Percentiles rank a stretch among this genome's conserved stretches.
Conservation (phyloP, 192 early-diverging fungal genomes). For the Coemansia javaensis region DNA sequence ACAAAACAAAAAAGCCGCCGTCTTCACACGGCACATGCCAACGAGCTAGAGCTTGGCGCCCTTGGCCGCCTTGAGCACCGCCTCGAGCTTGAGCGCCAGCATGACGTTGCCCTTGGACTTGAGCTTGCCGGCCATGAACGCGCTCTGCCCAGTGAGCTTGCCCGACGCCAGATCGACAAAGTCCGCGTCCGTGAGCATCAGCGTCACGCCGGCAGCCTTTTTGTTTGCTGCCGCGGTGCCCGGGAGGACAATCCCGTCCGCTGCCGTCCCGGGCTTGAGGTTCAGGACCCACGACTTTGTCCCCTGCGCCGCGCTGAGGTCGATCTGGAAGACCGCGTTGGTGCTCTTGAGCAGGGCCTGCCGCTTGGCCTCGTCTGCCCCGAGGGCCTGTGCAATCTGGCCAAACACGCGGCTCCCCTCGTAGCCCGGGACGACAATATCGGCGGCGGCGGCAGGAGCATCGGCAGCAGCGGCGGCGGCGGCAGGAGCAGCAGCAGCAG, state of each 20-base stretch:
- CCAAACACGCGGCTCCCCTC: slow-evolving; percentile 71
- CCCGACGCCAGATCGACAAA: slow-evolving; percentile 82
- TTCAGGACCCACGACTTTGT: slow-evolving; percentile 78
- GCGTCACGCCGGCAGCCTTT: slow-evolving; percentile 67
- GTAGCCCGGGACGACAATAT: slow-evolving; percentile 65
- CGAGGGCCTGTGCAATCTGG: slow-evolving; percentile 57
- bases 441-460: slow-evolving; percentile 16
- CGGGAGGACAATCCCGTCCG: slow-evolving; percentile 55
- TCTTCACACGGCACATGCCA: too few species aligned
- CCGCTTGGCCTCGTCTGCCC: slow-evolving; percentile 57
- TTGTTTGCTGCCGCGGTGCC: slow-evolving; percentile 53
- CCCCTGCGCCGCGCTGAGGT: slow-evolving; percentile 68
- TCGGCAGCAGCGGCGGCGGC: slow-evolving; percentile 13
- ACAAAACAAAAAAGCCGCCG: not conserved
- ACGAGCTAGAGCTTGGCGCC: slow-evolving; percentile 56
- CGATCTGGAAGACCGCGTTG: slow-evolving; percentile 86
- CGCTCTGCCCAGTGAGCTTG: slow-evolving; percentile 84
- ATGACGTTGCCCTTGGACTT: slow-evolving; percentile 76
- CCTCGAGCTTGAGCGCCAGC: slow-evolving; percentile 68
- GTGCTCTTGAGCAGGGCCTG: slow-evolving; percentile 65
- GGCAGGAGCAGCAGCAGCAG: not conserved
- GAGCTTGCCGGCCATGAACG: slow-evolving; percentile 88
- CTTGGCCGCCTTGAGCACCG: slow-evolving; percentile 58
- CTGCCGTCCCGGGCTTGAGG: slow-evolving; percentile 70
- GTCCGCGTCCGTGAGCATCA: slow-evolving; percentile 69